Evolutionary conservation across 164 flowering plant genomes (phyloP).

Genomic region (Tetracentron sinense): DNA sequence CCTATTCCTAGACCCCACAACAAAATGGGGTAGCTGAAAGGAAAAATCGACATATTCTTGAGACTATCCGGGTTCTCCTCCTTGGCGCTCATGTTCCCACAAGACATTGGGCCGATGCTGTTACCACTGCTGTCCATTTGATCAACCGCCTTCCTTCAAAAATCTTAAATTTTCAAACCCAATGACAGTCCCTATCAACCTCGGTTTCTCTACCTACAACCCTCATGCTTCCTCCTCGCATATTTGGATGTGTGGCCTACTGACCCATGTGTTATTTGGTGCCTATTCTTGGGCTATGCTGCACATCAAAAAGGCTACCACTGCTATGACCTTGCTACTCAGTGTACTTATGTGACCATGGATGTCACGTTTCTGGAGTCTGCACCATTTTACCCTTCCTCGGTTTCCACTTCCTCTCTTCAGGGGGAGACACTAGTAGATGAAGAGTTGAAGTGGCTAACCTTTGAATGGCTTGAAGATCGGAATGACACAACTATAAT

Average conservation of each 20-base stretch:
- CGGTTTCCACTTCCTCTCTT: neutral
- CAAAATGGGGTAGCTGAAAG: neutral
- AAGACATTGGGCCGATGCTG: neutral
- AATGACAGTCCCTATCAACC: neutral
- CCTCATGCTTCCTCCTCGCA: neutral
- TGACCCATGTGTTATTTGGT: neutral
- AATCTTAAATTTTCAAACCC: neutral
- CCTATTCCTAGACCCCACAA: neutral
- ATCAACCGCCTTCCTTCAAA: no score
- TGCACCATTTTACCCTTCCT: neutral
- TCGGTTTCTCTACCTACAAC: neutral
- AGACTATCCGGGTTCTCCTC: neutral
- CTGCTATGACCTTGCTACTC: neutral
- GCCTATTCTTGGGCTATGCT: slow-evolving; percentile 7
- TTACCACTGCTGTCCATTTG: neutral
- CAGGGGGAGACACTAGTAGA: slow-evolving; percentile 4
- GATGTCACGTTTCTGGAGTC: slow-evolving; percentile 6
- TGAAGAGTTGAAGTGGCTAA: slow-evolving; percentile 1
- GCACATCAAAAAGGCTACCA: neutral
- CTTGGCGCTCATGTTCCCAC: neutral
- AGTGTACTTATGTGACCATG: neutral
- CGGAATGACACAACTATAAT: no score
- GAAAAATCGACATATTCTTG: slow-evolving; percentile 1
- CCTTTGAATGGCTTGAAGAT: no score
- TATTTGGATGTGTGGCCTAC: neutral